A percentile compares a stretch with the other conserved stretches of the same genome.
These are phyloP conservation scores for Podospora anserina DNA, from an alignment of 495 filamentous ascomycete species.

Conservation along the genomic window DNA sequence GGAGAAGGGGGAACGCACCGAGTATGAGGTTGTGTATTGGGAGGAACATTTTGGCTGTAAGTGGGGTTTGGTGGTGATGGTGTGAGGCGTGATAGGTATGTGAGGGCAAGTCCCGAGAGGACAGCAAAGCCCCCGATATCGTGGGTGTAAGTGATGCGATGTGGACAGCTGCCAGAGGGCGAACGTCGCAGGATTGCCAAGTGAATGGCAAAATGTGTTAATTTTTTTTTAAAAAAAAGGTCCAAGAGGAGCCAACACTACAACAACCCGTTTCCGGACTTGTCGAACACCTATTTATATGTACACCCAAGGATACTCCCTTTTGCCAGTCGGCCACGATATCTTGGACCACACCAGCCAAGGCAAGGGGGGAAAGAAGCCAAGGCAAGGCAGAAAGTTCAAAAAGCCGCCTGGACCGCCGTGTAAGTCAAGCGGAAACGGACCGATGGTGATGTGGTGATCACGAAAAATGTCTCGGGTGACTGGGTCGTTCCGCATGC, in stretches of 20 bases:
- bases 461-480: neutral
- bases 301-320: neutral
- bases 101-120: neutral
- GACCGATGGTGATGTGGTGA: neutral
- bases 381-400: neutral
- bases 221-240: neutral
- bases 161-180: neutral
- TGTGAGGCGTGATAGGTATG: neutral
- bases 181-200: neutral
- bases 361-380: neutral
- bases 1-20: slow-evolving; percentile 6
- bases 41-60: slow-evolving; percentile 13
- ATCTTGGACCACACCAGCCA: neutral
- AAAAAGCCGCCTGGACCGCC: neutral
- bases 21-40: slow-evolving; percentile 14
- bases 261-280: neutral
- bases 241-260: neutral
- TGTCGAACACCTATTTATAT: neutral
- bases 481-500: neutral
- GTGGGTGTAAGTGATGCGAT: neutral
- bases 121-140: neutral
- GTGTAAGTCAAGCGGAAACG: neutral
- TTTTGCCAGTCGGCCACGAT: neutral
- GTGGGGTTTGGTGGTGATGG: neutral
- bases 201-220: neutral